Evolutionary conservation across 2,329 filamentous ascomycete species (phyloP), one percentile per base, ranked within the genome.

Genomic region (Xylaria polymorpha): DNA sequence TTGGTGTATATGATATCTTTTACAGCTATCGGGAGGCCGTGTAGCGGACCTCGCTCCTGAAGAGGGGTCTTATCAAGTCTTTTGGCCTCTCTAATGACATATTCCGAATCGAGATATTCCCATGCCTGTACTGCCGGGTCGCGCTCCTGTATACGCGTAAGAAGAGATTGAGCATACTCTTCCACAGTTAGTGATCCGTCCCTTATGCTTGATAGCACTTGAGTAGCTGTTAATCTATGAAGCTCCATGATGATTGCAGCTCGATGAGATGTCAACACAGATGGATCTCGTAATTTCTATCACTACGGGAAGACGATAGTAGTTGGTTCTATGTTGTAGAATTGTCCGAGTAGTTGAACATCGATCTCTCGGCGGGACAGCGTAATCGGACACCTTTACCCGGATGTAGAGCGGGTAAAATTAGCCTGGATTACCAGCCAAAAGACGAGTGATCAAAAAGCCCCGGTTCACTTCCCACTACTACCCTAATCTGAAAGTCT

Each of bases 1-100:
- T 84, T 85, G 0, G 83, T 87, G 71, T 80, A 82, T 67, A 87
- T 86, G 1, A 88, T 81, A 80, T 88, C 86, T 72, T 88, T 88
- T 0, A 88, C 80, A 2, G 82, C 86, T 20, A 88, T 76, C 0
- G 84, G 81, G 1, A 88, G 76, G 1, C 86, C 86, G 74, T 88
- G 85, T 0, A 88, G 76, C 3, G 83, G 84, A 0, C 86, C 85
- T 67, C 86, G 79, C 61, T 85, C 73, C 6, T 80, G 76, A 1
- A 69, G 56, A 0, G 85, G 83, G 1, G 87, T 72, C 25, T 78
- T 68, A 71, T 89, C 86, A 0, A 88, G 80, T 22, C 76, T 77
- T 61, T 77, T 81, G 3, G 86, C 86, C 68, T 85, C 82, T 29
- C 79, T 72, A 6, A 88, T 78, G 5, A 88, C 82, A 61, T 82